Base-by-base conservation (phyloP, 345 rosid species). In the Firmiana major region DNA sequence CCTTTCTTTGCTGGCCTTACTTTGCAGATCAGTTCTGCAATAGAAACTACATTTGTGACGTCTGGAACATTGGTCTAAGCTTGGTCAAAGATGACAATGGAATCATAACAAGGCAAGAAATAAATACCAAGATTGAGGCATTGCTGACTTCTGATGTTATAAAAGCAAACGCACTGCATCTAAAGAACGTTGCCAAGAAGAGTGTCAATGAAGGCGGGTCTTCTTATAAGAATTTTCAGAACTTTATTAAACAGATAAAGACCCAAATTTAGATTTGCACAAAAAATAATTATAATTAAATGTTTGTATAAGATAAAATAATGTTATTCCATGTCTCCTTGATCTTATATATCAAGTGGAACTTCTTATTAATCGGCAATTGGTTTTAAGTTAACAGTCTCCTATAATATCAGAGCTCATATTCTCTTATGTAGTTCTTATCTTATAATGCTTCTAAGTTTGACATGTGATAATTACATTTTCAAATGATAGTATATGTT, bases 1-100 rank as follows among this genome's bases (percentile, higher is more conserved):
- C 83, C 4, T 80, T 87, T 63, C 77, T 84, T 0, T 85, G 88
- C n/a, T 85, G 84, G 85, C 87, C 87, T 43, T 77, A 79, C 60
- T 75, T 64, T 4, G 72, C n/a, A 0, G 87, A 83, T 72, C 88
- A 85, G 45, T 79, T 76, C 19, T 75, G 75, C 40, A 85, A 83
- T 57, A 80, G 60, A 13, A 74, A 26, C 22, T 83, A 77, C 62
- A 78, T 80, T 22, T 83, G 84, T 21, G 71, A 85, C 4, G 34
- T 55, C 22, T 85, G 87, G 87, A 85, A 75, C 26, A 55, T 80
- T 45, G 83, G 49, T n/a, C 16, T 82, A 19, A 22, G 12, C 0
- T 48, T 86, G 8, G 59, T 2, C 4, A 54, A 48, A 7, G 80
- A 71, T 58, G 79, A 75, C 36, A 53, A 75, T 74, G 89, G 84